Conservation (phyloP, 164 flowering plant genomes). For the Annona squamosa region DNA sequence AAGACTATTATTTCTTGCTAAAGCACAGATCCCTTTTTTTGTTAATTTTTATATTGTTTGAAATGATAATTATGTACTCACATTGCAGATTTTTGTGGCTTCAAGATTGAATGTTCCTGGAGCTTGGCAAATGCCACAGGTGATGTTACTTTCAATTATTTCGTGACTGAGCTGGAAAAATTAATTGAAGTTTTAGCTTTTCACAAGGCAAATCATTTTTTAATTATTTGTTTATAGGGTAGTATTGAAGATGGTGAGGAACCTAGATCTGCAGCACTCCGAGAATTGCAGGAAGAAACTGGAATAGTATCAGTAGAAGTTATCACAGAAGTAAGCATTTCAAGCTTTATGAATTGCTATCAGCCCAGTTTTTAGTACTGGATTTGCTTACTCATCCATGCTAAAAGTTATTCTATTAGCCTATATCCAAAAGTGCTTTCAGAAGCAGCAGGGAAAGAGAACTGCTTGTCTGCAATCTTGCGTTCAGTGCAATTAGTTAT, state of each 20-base stretch:
- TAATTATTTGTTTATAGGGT: conserved; percentile 36
- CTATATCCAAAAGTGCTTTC: neutral
- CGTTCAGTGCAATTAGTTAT: neutral
- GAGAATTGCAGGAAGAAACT: conserved; percentile 79
- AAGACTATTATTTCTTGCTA: neutral
- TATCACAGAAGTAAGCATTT: conserved; percentile 62
- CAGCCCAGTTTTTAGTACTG: neutral
- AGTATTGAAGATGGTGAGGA: conserved; percentile 94
- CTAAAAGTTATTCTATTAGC: neutral
- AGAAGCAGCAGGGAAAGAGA: neutral
- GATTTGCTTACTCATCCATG: neutral
- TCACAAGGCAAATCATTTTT: neutral
- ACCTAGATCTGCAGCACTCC: conserved; percentile 67
- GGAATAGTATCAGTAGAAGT: conserved; percentile 80
- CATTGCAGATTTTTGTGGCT: conserved; percentile 80
- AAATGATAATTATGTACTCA: conserved; percentile 1
- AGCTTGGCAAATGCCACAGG: conserved; percentile 99
- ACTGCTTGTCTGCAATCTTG: neutral
- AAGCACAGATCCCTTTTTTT: neutral
- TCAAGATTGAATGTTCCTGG: conserved; percentile 97
- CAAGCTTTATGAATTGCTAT: neutral
- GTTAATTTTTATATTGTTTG: neutral
- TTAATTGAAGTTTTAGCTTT: too few species aligned
- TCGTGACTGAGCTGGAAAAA: neutral
- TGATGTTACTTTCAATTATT: conserved; percentile 8